Conservation (phyloP, 176 grass and related monocot genomes). For the Elaeis guineensis region DNA sequence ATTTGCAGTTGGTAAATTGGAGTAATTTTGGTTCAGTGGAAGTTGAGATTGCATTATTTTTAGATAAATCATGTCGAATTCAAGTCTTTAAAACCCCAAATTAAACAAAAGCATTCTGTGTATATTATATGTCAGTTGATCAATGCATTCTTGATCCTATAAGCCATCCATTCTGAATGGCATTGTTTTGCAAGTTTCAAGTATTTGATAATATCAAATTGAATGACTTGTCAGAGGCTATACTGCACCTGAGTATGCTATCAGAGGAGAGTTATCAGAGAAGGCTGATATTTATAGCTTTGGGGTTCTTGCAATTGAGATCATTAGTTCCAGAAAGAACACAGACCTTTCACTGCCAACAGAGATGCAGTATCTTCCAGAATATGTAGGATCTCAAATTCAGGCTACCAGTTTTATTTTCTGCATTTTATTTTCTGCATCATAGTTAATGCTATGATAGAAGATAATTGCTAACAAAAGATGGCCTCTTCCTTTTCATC, state of each 20-base stretch:
- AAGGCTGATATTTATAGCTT: conserved; percentile 77
- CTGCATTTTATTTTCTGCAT: not conserved
- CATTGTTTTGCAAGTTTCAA: not conserved
- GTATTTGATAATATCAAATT: not conserved
- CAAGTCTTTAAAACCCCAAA: no score
- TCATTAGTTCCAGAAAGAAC: conserved; percentile 39
- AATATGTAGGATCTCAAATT: conserved; percentile 2
- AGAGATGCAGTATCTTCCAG: conserved; percentile 26
- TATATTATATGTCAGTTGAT: no score
- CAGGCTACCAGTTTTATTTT: not conserved
- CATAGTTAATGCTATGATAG: not conserved
- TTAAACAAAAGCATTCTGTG: no score
- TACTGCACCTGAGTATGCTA: conserved; percentile 61
- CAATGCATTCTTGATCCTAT: no score
- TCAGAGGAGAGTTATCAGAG: conserved; percentile 53
- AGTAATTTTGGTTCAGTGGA: no score
- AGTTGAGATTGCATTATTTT: no score
- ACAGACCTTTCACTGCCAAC: conserved; percentile 17
- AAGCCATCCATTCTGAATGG: no score
- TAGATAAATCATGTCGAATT: no score
- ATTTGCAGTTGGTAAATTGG: no score
- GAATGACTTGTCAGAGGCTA: conserved; percentile 32
- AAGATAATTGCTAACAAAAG: not conserved
- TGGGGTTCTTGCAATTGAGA: conserved; percentile 56
- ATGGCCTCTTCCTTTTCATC: not conserved